Conservation (phyloP, 345 rosid species). For the sweet orange (Citrus sinensis) region DVS_A1.0 CM039162.1:24611501-24612000, state of each 20-base stretch:
- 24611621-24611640: background rate
- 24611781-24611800: too few relatives aligned
- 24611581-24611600: background rate
- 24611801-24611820: background rate
- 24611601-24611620: background rate
- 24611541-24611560: background rate
- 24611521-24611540: background rate
- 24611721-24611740: constrained; percentile 12
- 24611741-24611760: background rate
- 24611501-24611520: too few relatives aligned
- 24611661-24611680: background rate
- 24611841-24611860: background rate
- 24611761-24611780: background rate
- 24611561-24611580: background rate
- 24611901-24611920: constrained; percentile 6
- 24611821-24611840: background rate
- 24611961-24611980: background rate
- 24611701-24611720: background rate
- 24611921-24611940: background rate
- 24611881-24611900: constrained; percentile 4
- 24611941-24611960: background rate
- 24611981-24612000: background rate
- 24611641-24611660: background rate
- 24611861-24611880: constrained; percentile 7
- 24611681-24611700: background rate